Percentiles rank a stretch among this genome's conserved stretches.
Conservation (phyloP, 2,329 filamentous ascomycete genomes). For the Phoma herbarum region DNA sequence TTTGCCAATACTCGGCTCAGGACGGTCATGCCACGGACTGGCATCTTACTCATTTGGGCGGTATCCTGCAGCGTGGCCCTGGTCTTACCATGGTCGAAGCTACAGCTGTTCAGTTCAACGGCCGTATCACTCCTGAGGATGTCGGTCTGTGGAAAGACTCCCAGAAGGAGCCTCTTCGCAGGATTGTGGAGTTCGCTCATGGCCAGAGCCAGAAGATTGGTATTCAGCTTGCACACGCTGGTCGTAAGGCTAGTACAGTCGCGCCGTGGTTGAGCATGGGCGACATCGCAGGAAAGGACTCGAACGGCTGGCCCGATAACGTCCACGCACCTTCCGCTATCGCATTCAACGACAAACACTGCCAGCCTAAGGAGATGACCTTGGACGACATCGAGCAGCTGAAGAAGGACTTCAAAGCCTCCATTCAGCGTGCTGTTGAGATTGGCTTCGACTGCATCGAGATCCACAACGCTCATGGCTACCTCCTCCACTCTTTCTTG, state of each 20-base stretch:
- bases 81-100: conserved; percentile 81
- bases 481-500: conserved; percentile 75
- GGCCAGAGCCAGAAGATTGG: conserved; percentile 78
- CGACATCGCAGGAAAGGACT: conserved; percentile 63
- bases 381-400: conserved; percentile 71
- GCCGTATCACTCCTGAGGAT: conserved; percentile 84
- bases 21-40: conserved; percentile 80
- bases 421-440: conserved; percentile 62
- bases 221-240: conserved; percentile 84
- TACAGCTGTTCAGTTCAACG: conserved; percentile 76
- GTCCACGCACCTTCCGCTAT: conserved; percentile 67
- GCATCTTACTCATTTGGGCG: conserved; percentile 83
- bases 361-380: conserved; percentile 72
- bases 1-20: conserved; percentile 71
- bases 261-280: conserved; percentile 69
- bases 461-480: conserved; percentile 82
- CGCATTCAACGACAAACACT: conserved; percentile 69
- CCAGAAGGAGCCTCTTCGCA: conserved; percentile 76
- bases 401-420: conserved; percentile 69
- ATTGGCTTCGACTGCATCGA: conserved; percentile 82
- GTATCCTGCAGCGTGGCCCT: conserved; percentile 78
- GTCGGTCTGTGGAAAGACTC: conserved; percentile 83
- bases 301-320: conserved; percentile 64
- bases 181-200: conserved; percentile 80
- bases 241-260: conserved; percentile 68